Conservation (phyloP, 352 stramenopile species). For the Pythium insidiosum region DNA sequence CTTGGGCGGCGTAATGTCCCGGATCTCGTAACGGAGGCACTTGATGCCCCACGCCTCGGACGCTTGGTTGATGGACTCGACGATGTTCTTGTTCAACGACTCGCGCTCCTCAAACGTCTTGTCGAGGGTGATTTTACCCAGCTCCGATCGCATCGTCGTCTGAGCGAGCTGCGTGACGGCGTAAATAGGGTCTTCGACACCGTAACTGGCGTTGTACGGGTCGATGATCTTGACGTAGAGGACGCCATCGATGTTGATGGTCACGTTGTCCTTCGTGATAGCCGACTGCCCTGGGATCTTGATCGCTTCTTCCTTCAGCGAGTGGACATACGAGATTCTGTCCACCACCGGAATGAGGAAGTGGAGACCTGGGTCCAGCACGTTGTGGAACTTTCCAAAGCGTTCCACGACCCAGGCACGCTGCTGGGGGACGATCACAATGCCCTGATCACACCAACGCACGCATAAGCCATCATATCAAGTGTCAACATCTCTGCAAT, state of each 20-base stretch:
- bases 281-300: constrained; percentile 86
- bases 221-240: constrained; percentile 90
- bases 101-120: constrained; percentile 92
- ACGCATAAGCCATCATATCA: neutral
- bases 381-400: constrained; percentile 87
- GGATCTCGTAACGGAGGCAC: constrained; percentile 89
- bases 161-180: constrained; percentile 88
- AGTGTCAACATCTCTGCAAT: neutral
- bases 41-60: constrained; percentile 87
- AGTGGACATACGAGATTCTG: constrained; percentile 88
- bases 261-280: constrained; percentile 90
- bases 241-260: constrained; percentile 89
- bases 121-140: constrained; percentile 91
- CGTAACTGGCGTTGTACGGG: constrained; percentile 86
- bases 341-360: constrained; percentile 89
- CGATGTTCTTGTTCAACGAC: constrained; percentile 88
- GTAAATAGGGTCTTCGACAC: constrained; percentile 84
- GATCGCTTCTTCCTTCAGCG: constrained; percentile 88
- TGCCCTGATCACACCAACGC: constrained; percentile 35
- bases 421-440: constrained; percentile 85
- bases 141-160: constrained; percentile 88
- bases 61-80: constrained; percentile 88
- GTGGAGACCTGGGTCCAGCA: constrained; percentile 81
- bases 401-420: constrained; percentile 87
- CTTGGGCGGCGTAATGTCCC: constrained; percentile 81